A percentile compares a stretch with the other conserved stretches of the same genome.
Conservation (phyloP, 768 basidiomycete genomes). For the Rhodosporidiobolus odoratus region DNA sequence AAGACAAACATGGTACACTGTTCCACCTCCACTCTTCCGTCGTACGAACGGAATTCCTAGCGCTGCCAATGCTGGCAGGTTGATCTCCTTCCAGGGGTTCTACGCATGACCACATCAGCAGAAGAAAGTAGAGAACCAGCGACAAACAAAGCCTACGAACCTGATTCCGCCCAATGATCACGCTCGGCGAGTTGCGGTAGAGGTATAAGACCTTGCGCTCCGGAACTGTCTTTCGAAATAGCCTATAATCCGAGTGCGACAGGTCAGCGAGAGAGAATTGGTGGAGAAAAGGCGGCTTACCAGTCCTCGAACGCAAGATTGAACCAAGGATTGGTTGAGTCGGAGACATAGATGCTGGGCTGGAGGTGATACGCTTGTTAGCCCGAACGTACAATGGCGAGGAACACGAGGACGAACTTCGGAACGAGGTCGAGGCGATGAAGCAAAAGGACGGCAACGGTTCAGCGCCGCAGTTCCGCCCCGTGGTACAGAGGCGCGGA, state of each 20-base stretch:
- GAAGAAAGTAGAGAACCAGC: background rate
- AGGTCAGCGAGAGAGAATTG: constrained; percentile 36
- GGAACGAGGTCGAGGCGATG: background rate
- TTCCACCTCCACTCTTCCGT: constrained; percentile 84
- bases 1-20: constrained; percentile 82
- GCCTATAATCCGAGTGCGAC: constrained; percentile 51
- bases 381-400: background rate
- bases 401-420: background rate
- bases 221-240: constrained; percentile 70
- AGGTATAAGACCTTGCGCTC: constrained; percentile 70
- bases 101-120: constrained; percentile 44
- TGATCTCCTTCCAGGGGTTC: constrained; percentile 97
- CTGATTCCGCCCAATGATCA: constrained; percentile 87
- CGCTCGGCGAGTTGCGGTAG: constrained; percentile 81
- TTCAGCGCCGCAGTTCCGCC: background rate
- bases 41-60: constrained; percentile 68
- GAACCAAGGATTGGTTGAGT: constrained; percentile 75
- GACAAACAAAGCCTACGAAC: constrained; percentile 40
- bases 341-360: constrained; percentile 55
- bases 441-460: background rate
- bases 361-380: background rate
- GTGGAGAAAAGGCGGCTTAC: constrained; percentile 50
- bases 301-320: constrained; percentile 88
- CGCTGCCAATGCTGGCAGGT: constrained; percentile 57
- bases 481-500: background rate